These are phyloP conservation scores for Sporothrix globosa DNA, from an alignment of 2,329 filamentous ascomycete genomes.

Conservation along the genomic window DNA sequence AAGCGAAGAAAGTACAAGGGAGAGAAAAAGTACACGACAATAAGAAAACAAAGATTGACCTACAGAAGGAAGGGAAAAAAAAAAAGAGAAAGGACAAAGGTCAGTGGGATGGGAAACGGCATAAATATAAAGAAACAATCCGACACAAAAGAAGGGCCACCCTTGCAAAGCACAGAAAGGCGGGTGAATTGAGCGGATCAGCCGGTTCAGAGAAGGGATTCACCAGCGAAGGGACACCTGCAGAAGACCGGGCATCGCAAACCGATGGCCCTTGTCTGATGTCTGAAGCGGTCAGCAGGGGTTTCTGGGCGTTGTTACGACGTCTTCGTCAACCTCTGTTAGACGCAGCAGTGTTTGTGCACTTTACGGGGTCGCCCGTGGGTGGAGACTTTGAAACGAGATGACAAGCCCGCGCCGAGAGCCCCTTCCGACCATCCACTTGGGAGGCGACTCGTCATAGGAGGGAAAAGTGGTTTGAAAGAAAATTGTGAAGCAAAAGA, in stretches of 20 bases:
- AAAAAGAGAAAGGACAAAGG: constrained; percentile 38
- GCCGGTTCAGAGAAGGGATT: constrained; percentile 12
- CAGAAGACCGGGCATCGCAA: not conserved
- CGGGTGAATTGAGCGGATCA: constrained; percentile 22
- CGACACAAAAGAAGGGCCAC: constrained; percentile 18
- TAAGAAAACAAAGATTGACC: constrained; percentile 38
- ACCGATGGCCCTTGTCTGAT: constrained; percentile 24
- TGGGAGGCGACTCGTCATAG: constrained; percentile 17
- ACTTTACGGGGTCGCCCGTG: constrained; percentile 17
- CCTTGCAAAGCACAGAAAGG: constrained; percentile 2
- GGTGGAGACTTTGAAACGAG: constrained; percentile 26
- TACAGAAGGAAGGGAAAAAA: constrained; percentile 35
- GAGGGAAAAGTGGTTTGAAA: constrained; percentile 36
- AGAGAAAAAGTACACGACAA: constrained; percentile 38
- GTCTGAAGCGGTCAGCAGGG: constrained; percentile 27
- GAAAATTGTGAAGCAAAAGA: constrained; percentile 39
- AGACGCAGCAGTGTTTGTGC: not conserved
- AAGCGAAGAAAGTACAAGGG: constrained; percentile 34
- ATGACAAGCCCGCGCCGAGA: constrained; percentile 23
- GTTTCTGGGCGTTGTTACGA: not conserved
- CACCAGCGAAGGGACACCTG: not conserved
- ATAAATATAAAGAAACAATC: constrained; percentile 32
- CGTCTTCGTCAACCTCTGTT: not conserved
- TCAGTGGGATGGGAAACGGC: constrained; percentile 19
- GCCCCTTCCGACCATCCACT: constrained; percentile 23